Evolutionary conservation across 202 grass and related monocot genomes (phyloP).

Genomic region (Zizania palustris): DNA sequence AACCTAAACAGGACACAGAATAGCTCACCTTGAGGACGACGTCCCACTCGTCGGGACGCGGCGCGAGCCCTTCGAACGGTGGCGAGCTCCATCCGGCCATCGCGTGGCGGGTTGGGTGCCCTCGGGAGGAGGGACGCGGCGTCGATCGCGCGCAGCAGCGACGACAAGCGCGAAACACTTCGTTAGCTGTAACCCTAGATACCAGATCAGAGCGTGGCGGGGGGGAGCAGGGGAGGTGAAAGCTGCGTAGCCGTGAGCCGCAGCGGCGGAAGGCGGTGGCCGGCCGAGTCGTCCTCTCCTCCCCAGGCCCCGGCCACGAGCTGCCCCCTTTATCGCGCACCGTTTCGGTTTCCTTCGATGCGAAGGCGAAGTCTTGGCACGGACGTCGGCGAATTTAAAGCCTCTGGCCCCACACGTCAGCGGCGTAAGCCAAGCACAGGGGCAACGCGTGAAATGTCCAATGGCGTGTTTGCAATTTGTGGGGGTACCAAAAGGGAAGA

Average conservation of each 20-base stretch:
- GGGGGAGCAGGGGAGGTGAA: not conserved
- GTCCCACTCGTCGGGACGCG: slow-evolving; percentile 37
- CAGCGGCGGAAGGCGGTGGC: slow-evolving; percentile 37
- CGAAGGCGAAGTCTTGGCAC: slow-evolving; percentile 31
- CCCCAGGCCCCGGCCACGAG: not conserved
- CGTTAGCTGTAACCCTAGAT: not conserved
- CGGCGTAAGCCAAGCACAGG: not conserved
- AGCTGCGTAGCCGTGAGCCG: slow-evolving; percentile 73
- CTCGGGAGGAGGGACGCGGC: slow-evolving; percentile 22
- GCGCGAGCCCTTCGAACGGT: slow-evolving; percentile 31
- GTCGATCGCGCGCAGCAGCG: slow-evolving; percentile 35
- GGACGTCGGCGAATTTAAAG: no score
- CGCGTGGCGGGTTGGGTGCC: slow-evolving; percentile 19
- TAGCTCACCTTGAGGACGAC: slow-evolving; percentile 54
- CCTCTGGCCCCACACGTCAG: slow-evolving; percentile 22
- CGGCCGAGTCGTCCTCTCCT: not conserved
- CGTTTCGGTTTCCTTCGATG: slow-evolving; percentile 39
- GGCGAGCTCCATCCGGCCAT: slow-evolving; percentile 44
- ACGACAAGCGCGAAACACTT: slow-evolving; percentile 8
- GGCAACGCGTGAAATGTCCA: not conserved
- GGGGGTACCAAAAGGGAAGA: no score
- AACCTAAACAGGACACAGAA: not conserved
- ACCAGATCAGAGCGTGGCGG: no score
- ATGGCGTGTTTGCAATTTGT: not conserved
- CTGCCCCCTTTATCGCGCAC: slow-evolving; percentile 36